A percentile compares a stretch with the other conserved stretches of the same genome.
Evolutionary conservation across 2,329 filamentous ascomycete genomes (phyloP).

Genomic region (Trichoderma breve): DNA sequence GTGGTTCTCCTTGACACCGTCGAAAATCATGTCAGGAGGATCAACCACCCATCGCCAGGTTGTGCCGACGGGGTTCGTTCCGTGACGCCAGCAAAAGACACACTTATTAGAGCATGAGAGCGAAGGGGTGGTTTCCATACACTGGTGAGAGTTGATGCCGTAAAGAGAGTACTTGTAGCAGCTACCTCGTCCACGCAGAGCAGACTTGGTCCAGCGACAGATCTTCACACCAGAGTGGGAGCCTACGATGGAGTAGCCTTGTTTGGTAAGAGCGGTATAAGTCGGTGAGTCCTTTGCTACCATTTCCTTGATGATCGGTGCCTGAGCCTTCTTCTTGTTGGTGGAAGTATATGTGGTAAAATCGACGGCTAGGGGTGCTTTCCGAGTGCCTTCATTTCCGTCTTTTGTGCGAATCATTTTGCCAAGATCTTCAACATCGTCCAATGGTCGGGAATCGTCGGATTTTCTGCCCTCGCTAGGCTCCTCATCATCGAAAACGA

Average conservation of each 20-base stretch:
- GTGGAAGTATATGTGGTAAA: constrained; percentile 71
- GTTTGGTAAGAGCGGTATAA: constrained; percentile 84
- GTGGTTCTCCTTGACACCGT: constrained; percentile 85
- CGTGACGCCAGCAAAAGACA: constrained; percentile 98
- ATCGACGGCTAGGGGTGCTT: constrained; percentile 69
- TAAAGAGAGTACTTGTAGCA: constrained; percentile 99
- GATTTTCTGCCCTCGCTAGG: constrained; percentile 36
- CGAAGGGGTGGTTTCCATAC: constrained; percentile 96
- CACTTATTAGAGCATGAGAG: constrained; percentile 97
- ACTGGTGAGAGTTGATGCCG: constrained; percentile 92
- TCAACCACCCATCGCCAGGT: constrained; percentile 97
- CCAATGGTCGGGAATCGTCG: constrained; percentile 46
- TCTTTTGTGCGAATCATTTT: constrained; percentile 53
- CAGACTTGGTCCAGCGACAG: constrained; percentile 97
- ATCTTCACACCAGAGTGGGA: constrained; percentile 97
- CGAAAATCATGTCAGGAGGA: constrained; percentile 82
- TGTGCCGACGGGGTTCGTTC: constrained; percentile 93
- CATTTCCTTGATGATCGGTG: constrained; percentile 75
- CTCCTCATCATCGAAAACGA: constrained; percentile 43
- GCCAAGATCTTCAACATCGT: constrained; percentile 84
- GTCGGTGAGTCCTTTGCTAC: constrained; percentile 89
- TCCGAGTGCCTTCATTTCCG: constrained; percentile 30
- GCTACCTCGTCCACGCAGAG: constrained; percentile 84
- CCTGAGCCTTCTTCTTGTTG: constrained; percentile 44
- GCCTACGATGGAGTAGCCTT: constrained; percentile 93